A percentile compares a stretch with the other conserved stretches of the same genome.
These are phyloP conservation scores for Coemansia sp. DNA, from an alignment of 192 early-diverging fungal species.

Conservation along the genomic window DNA sequence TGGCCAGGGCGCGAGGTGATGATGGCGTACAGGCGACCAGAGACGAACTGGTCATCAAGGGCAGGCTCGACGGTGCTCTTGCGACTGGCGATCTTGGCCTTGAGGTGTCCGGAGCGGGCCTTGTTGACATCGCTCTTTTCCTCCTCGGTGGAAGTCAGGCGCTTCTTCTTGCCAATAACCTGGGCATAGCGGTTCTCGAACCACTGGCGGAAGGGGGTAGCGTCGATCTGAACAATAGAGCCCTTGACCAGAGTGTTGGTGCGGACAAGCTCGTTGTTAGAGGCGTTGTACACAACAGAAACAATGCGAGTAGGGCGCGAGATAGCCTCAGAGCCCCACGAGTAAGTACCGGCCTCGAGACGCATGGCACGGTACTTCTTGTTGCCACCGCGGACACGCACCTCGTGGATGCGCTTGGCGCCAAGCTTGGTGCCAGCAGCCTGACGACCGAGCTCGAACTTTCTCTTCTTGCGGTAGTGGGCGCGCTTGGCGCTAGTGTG, in stretches of 20 bases:
- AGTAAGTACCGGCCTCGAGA: slow-evolving; percentile 95
- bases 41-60: slow-evolving; percentile 92
- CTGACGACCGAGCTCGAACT: slow-evolving; percentile 99
- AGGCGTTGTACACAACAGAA: slow-evolving; percentile 96
- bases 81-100: slow-evolving; percentile 85
- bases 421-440: slow-evolving; percentile 97
- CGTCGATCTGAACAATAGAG: slow-evolving; percentile 96
- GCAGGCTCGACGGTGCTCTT: slow-evolving; percentile 85
- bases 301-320: slow-evolving; percentile 97
- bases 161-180: slow-evolving; percentile 81
- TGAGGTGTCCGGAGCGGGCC: slow-evolving; percentile 88
- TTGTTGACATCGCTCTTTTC: slow-evolving; percentile 71
- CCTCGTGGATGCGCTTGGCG: slow-evolving; percentile 92
- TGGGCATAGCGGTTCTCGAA: slow-evolving; percentile 97
- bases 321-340: slow-evolving; percentile 94
- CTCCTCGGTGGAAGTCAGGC: slow-evolving; percentile 44
- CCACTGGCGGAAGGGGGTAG: slow-evolving; percentile 99
- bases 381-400: slow-evolving; percentile 99
- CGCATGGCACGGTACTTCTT: slow-evolving; percentile 97
- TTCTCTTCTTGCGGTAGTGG: slow-evolving; percentile 99
- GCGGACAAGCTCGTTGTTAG: slow-evolving; percentile 99
- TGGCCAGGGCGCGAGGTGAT: slow-evolving; percentile 97
- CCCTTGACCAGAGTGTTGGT: slow-evolving; percentile 99
- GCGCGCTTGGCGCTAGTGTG: slow-evolving; percentile 98
- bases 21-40: slow-evolving; percentile 92